Evolutionary conservation across 2,329 filamentous ascomycete species (phyloP).

Genomic region (Paecilomyces sp.): DNA sequence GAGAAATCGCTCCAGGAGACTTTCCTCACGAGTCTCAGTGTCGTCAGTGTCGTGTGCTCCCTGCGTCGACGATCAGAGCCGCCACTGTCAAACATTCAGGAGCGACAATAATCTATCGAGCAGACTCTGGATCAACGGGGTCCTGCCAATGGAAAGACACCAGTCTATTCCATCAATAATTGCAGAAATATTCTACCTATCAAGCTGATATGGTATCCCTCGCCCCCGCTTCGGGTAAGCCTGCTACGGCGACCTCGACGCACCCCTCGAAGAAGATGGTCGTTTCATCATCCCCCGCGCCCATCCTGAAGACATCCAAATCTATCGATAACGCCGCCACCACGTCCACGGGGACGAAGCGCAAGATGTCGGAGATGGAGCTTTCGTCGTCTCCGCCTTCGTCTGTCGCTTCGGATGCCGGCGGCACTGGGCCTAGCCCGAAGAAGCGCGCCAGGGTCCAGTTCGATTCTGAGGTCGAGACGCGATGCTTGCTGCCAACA

Average conservation of each 20-base stretch:
- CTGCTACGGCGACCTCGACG: slow-evolving; percentile 15
- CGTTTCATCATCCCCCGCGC: slow-evolving; percentile 19
- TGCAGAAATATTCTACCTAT: background rate
- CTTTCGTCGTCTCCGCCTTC: slow-evolving; percentile 24
- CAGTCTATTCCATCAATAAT: background rate
- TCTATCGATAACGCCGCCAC: slow-evolving; percentile 11
- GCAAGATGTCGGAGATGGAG: slow-evolving; percentile 30
- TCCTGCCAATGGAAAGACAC: background rate
- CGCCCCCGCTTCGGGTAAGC: slow-evolving; percentile 19
- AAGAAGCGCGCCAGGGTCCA: slow-evolving; percentile 38
- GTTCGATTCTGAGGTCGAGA: slow-evolving; percentile 33
- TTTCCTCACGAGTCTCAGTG: background rate
- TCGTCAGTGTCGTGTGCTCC: slow-evolving; percentile 1
- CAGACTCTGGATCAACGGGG: background rate
- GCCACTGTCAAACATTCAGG: background rate
- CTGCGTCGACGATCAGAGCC: background rate
- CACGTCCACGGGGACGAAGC: slow-evolving; percentile 22
- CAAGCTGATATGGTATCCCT: slow-evolving; percentile 26
- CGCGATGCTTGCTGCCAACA: slow-evolving; percentile 20
- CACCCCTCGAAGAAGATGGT: slow-evolving; percentile 26
- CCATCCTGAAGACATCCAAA: slow-evolving; percentile 32
- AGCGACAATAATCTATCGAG: background rate
- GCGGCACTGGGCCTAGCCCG: slow-evolving; percentile 19
- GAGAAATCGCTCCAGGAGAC: background rate
- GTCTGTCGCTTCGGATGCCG: slow-evolving; percentile 19